Evolutionary conservation across 1,284 basidiomycete genomes (phyloP).

Genomic region (Rhodofomes roseus): DNA sequence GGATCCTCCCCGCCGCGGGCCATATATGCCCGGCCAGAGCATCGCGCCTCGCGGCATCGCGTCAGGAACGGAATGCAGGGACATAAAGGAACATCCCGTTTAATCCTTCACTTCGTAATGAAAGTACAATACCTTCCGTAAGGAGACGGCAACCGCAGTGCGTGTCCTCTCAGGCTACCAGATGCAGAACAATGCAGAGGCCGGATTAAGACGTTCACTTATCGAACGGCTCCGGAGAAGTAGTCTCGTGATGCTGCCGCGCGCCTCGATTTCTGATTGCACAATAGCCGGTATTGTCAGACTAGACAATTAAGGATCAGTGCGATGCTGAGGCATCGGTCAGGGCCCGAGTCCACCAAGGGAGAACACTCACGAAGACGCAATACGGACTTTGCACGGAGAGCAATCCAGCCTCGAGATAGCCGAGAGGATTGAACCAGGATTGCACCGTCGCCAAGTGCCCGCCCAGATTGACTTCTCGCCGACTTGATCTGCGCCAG

Average conservation of each 20-base stretch:
- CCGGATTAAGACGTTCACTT: background rate
- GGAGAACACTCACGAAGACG: background rate
- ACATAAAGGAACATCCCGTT: background rate
- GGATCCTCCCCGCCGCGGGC: background rate
- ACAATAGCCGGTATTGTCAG: background rate
- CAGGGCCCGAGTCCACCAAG: background rate
- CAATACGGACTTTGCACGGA: background rate
- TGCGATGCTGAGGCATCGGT: background rate
- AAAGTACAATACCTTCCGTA: background rate
- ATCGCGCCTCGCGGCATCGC: background rate
- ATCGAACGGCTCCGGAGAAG: background rate
- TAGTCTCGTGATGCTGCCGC: background rate
- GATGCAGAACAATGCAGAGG: background rate
- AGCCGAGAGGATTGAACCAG: too few relatives aligned
- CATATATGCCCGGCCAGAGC: background rate
- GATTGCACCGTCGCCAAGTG: background rate
- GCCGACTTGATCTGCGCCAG: background rate
- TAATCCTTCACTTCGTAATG: background rate
- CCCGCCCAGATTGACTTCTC: background rate
- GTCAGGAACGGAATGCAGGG: background rate
- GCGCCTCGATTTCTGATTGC: background rate
- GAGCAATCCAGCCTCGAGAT: background rate
- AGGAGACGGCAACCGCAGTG: background rate
- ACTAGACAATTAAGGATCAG: background rate
- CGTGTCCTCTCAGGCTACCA: background rate